A percentile compares a stretch with the other conserved stretches of the same genome.
Conservation (phyloP, 352 stramenopile genomes). For the Phytophthora lateralis region DNA sequence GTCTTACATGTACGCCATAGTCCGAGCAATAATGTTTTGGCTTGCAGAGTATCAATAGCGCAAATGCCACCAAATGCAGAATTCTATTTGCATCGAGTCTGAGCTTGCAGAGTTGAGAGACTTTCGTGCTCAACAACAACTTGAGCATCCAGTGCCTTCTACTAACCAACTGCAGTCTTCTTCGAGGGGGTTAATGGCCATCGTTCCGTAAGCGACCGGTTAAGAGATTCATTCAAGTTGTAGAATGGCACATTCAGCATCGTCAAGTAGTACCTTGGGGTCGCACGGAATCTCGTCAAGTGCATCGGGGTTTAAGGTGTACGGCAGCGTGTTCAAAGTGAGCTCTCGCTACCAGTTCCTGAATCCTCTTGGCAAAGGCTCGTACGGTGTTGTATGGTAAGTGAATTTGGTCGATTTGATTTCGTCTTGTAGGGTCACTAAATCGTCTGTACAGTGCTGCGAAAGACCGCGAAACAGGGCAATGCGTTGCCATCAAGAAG, state of each 20-base stretch:
- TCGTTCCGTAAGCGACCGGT: neutral
- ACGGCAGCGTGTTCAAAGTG: constrained; percentile 83
- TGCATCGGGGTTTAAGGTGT: constrained; percentile 68
- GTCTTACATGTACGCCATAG: neutral
- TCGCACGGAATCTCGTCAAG: constrained; percentile 13
- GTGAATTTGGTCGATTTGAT: constrained; percentile 2
- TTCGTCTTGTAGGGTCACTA: neutral
- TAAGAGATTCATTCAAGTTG: constrained; percentile 3
- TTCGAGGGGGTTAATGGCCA: constrained; percentile 1
- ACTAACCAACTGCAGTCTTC: constrained; percentile 15
- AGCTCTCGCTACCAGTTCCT: constrained; percentile 87
- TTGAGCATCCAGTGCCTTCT: constrained; percentile 15
- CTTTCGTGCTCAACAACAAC: neutral
- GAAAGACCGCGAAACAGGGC: constrained; percentile 71
- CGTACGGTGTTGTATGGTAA: constrained; percentile 91
- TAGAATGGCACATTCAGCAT: constrained; percentile 20
- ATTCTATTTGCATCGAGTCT: constrained; percentile 17
- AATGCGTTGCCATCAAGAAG: constrained; percentile 92
- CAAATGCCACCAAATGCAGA: neutral
- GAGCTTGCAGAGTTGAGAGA: neutral
- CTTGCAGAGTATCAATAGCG: constrained; percentile 1
- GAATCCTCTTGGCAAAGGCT: constrained; percentile 90
- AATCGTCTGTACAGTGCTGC: constrained; percentile 53
- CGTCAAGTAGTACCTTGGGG: constrained; percentile 12
- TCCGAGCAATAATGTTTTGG: neutral